phyloP scores from a whole-genome alignment of 202 grass and related monocot species.

The Digitaria exilis region DNA sequence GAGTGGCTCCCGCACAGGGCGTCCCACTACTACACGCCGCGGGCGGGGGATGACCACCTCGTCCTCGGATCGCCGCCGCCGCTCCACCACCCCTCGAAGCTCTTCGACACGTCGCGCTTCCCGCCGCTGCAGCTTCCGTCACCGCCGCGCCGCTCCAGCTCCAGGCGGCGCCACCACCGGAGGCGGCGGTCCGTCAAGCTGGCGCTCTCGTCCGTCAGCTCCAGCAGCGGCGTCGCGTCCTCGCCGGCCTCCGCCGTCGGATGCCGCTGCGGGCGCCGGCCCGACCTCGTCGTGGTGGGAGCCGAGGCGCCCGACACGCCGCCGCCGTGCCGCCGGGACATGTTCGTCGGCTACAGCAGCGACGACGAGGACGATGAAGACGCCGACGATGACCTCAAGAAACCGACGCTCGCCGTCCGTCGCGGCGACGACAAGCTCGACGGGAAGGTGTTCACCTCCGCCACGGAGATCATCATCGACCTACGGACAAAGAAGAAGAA shows the following conservation, averaged over 20 bases:
- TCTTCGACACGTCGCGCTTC: slow-evolving; percentile 55
- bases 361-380: slow-evolving; percentile 23
- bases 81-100: slow-evolving; percentile 31
- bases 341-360: slow-evolving; percentile 45
- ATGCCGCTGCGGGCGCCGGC: slow-evolving; percentile 40
- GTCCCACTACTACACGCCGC: slow-evolving; percentile 85
- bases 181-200: slow-evolving; percentile 53
- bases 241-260: no score
- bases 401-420: neutral
- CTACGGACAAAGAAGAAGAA: slow-evolving; percentile 44
- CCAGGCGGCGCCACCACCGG: slow-evolving; percentile 32
- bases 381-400: slow-evolving; percentile 11
- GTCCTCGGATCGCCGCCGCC: slow-evolving; percentile 31
- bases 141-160: slow-evolving; percentile 57
- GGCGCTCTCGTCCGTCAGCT: slow-evolving; percentile 1
- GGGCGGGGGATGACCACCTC: slow-evolving; percentile 39
- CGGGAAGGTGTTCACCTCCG: slow-evolving; percentile 51
- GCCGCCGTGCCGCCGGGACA: slow-evolving; percentile 42
- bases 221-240: slow-evolving; percentile 41
- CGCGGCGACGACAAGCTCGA: slow-evolving; percentile 19
- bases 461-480: slow-evolving; percentile 69
- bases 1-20: slow-evolving; percentile 55
- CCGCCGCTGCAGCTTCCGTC: slow-evolving; percentile 48
- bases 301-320: slow-evolving; percentile 45
- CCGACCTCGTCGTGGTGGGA: no score